Evolutionary conservation across 108 stramenopile genomes (phyloP).

Genomic region (Skeletonema marinoi): DNA sequence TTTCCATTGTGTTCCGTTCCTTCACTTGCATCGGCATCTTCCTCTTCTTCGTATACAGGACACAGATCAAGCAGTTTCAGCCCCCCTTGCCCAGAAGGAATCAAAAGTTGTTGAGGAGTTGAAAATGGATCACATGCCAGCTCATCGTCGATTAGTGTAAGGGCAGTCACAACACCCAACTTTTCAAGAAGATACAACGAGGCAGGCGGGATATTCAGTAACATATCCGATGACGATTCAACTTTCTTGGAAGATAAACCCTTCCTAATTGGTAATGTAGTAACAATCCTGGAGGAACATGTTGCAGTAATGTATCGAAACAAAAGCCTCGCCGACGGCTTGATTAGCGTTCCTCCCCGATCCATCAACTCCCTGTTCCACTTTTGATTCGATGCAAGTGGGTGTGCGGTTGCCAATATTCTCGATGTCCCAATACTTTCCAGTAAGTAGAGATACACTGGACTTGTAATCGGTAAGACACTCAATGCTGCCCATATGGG

Average conservation of each 20-base stretch:
- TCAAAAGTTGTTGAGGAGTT: slow-evolving; percentile 84
- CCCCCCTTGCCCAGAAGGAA: slow-evolving; percentile 80
- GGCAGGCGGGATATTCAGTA: slow-evolving; percentile 71
- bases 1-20: not conserved
- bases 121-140: slow-evolving; percentile 80
- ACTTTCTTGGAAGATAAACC: not conserved
- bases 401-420: slow-evolving; percentile 74
- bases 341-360: not conserved
- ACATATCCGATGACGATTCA: not conserved
- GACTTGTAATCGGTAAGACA: slow-evolving; percentile 60
- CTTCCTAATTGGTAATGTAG: not conserved
- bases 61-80: slow-evolving; percentile 86
- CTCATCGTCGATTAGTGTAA: slow-evolving; percentile 85
- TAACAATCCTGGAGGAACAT: slow-evolving; percentile 57
- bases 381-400: slow-evolving; percentile 36
- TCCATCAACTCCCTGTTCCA: not conserved
- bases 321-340: slow-evolving; percentile 26
- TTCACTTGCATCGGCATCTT: slow-evolving; percentile 25
- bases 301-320: slow-evolving; percentile 71
- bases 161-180: slow-evolving; percentile 75
- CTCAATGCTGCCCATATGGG: slow-evolving; percentile 71
- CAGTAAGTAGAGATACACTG: slow-evolving; percentile 64
- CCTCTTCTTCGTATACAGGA: slow-evolving; percentile 62
- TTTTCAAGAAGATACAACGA: slow-evolving; percentile 77
- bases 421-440: slow-evolving; percentile 78